Evolutionary conservation across 2,329 filamentous ascomycete genomes (phyloP).

Genomic region (Pseudogymnoascus sp.): DNA sequence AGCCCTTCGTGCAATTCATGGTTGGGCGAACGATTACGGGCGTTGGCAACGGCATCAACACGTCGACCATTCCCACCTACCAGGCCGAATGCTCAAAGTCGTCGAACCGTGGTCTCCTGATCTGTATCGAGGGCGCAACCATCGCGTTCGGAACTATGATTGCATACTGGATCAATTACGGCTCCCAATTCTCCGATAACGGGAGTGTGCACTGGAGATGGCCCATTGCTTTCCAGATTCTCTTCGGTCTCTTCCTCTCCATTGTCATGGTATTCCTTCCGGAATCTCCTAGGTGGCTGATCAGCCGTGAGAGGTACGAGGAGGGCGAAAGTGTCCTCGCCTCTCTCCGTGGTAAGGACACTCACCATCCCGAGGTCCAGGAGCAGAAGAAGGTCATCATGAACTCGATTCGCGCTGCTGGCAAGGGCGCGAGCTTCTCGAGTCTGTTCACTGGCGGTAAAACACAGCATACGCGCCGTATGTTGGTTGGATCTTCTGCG

Average conservation of each 20-base stretch:
- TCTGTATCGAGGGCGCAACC: constrained; percentile 64
- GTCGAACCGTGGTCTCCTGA: constrained; percentile 88
- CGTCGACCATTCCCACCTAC: constrained; percentile 87
- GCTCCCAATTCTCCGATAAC: constrained; percentile 74
- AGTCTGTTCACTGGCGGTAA: constrained; percentile 39
- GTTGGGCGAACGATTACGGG: constrained; percentile 75
- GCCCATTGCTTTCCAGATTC: constrained; percentile 76
- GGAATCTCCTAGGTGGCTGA: constrained; percentile 87
- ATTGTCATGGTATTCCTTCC: constrained; percentile 68
- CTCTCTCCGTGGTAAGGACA: constrained; percentile 16
- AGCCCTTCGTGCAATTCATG: constrained; percentile 75
- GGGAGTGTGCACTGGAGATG: constrained; percentile 72
- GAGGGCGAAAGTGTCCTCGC: constrained; percentile 14
- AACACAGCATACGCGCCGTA: constrained; percentile 40
- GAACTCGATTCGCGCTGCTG: constrained; percentile 40
- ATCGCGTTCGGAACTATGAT: constrained; percentile 5
- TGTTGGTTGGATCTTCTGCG: constrained; percentile 22
- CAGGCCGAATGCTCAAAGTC: constrained; percentile 94
- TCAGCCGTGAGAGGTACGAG: constrained; percentile 23
- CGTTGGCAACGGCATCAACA: constrained; percentile 77
- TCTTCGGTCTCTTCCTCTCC: constrained; percentile 48
- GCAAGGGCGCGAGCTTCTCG: constrained; percentile 25
- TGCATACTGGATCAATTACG: constrained; percentile 81
- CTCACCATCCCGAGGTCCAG: constrained; percentile 39
- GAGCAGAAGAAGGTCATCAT: constrained; percentile 43